Conservation (phyloP, 2,329 filamentous ascomycete species). For the Paradendryphiella salina region DNA sequence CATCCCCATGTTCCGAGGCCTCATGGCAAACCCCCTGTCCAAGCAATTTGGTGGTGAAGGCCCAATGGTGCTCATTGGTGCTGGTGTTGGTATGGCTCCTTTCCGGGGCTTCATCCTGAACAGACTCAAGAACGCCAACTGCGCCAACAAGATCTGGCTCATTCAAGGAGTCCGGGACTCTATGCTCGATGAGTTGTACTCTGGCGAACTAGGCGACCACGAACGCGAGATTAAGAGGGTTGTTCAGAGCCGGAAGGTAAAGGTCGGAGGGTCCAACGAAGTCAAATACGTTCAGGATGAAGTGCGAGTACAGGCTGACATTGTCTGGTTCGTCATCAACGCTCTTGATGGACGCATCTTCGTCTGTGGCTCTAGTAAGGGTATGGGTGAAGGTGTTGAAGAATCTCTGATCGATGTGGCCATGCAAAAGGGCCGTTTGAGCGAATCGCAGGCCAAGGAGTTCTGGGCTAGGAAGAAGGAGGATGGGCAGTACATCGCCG, state of each 20-base stretch:
- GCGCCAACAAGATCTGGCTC: slow-evolving; percentile 97
- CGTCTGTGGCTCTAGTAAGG: slow-evolving; percentile 91
- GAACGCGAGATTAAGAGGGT: slow-evolving; percentile 54
- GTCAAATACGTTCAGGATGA: slow-evolving; percentile 96
- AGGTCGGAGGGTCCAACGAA: slow-evolving; percentile 55
- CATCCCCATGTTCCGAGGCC: slow-evolving; percentile 95
- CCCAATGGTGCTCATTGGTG: slow-evolving; percentile 95
- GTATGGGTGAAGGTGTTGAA: slow-evolving; percentile 97
- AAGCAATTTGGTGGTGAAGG: slow-evolving; percentile 90
- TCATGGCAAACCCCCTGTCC: slow-evolving; percentile 96
- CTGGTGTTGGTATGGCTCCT: slow-evolving; percentile 93
- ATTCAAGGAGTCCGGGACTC: slow-evolving; percentile 93
- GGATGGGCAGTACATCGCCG: slow-evolving; percentile 92
- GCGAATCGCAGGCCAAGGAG: slow-evolving; percentile 75
- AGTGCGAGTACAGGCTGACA: slow-evolving; percentile 83
- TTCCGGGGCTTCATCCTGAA: slow-evolving; percentile 98
- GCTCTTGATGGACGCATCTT: slow-evolving; percentile 94
- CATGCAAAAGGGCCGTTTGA: slow-evolving; percentile 88
- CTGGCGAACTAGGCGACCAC: slow-evolving; percentile 84
- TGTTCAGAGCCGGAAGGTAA: slow-evolving; percentile 57
- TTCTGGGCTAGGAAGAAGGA: slow-evolving; percentile 95
- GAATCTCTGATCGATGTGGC: slow-evolving; percentile 84
- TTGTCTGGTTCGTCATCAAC: slow-evolving; percentile 99
- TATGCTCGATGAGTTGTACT: slow-evolving; percentile 93
- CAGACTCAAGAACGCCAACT: slow-evolving; percentile 89